Evolutionary conservation across 768 basidiomycete genomes (phyloP).

Genomic region (Pisolithus albus): DNA sequence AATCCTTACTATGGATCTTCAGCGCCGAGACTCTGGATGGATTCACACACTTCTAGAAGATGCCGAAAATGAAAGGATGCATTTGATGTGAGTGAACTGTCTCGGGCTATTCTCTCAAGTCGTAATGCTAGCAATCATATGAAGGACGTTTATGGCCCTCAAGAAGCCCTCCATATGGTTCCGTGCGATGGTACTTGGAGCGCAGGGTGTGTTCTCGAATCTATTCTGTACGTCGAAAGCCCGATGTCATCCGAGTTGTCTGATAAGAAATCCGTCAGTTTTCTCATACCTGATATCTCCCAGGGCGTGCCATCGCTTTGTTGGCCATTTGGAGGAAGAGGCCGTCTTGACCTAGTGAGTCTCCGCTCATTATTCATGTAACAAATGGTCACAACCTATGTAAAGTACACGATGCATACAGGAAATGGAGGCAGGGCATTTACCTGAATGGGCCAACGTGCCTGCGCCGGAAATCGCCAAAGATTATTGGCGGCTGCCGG

Average conservation of each 20-base stretch:
- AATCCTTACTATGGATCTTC: conserved; percentile 4
- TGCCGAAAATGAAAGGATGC: conserved; percentile 97
- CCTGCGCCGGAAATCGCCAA: conserved; percentile 86
- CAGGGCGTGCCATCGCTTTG: conserved; percentile 80
- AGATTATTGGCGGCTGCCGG: conserved; percentile 84
- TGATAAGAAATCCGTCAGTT: conserved; percentile 38
- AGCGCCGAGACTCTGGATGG: conserved; percentile 62
- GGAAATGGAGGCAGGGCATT: conserved; percentile 73
- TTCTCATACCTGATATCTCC: conserved; percentile 73
- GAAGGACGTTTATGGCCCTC: conserved; percentile 92
- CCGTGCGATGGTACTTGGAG: conserved; percentile 76
- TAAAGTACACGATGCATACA: conserved; percentile 71
- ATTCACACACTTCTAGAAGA: conserved; percentile 91
- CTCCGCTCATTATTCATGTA: conserved; percentile 8
- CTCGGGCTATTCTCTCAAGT: conserved; percentile 4
- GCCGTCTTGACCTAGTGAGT: conserved; percentile 87
- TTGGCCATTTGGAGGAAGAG: conserved; percentile 90
- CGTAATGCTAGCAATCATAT: conserved; percentile 11
- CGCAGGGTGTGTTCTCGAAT: conserved; percentile 90
- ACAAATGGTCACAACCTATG: conserved; percentile 6
- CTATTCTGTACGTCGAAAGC: conserved; percentile 59
- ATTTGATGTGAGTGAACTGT: conserved; percentile 59
- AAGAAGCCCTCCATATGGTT: conserved; percentile 74
- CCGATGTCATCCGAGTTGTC: conserved; percentile 8
- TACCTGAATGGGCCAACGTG: conserved; percentile 74